These are phyloP conservation scores for Penicillium palitans DNA, from an alignment of 2,329 filamentous ascomycete genomes.

Conservation along the genomic window DNA sequence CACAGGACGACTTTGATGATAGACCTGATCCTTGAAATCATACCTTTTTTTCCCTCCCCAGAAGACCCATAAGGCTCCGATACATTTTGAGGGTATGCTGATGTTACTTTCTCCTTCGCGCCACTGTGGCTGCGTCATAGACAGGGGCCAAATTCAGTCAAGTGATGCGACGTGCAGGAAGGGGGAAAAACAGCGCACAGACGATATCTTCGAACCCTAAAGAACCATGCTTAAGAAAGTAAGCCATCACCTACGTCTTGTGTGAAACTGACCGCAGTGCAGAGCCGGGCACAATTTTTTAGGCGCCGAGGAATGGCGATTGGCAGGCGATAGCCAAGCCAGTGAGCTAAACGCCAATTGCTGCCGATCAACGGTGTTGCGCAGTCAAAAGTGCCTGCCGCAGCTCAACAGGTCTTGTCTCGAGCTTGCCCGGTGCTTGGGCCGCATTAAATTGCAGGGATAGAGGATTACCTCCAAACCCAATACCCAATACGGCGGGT, in stretches of 20 bases:
- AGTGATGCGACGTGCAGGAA: slow-evolving; percentile 13
- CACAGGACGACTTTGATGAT: neutral
- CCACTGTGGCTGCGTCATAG: slow-evolving; percentile 18
- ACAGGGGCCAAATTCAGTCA: slow-evolving; percentile 17
- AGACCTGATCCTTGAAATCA: neutral
- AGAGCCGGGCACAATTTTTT: slow-evolving; percentile 16
- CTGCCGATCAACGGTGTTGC: slow-evolving; percentile 14
- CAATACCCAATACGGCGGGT: slow-evolving; percentile 21
- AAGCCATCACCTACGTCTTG: neutral
- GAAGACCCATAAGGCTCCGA: neutral
- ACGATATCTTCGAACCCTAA: slow-evolving; percentile 9
- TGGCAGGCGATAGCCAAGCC: slow-evolving; percentile 17
- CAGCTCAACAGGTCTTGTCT: slow-evolving; percentile 1
- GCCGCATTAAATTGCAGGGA: slow-evolving; percentile 12
- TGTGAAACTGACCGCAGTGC: slow-evolving; percentile 12
- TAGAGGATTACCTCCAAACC: slow-evolving; percentile 13
- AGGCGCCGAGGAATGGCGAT: slow-evolving; percentile 24
- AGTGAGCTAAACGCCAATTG: slow-evolving; percentile 15
- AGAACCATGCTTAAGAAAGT: neutral
- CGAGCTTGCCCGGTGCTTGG: slow-evolving; percentile 9
- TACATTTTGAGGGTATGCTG: neutral
- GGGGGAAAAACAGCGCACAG: slow-evolving; percentile 11
- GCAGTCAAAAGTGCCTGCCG: slow-evolving; percentile 9
- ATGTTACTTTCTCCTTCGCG: neutral
- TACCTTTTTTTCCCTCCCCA: neutral